phyloP scores from a whole-genome alignment of 345 rosid genomes.

The Aquilaria yunnanensis region DNA sequence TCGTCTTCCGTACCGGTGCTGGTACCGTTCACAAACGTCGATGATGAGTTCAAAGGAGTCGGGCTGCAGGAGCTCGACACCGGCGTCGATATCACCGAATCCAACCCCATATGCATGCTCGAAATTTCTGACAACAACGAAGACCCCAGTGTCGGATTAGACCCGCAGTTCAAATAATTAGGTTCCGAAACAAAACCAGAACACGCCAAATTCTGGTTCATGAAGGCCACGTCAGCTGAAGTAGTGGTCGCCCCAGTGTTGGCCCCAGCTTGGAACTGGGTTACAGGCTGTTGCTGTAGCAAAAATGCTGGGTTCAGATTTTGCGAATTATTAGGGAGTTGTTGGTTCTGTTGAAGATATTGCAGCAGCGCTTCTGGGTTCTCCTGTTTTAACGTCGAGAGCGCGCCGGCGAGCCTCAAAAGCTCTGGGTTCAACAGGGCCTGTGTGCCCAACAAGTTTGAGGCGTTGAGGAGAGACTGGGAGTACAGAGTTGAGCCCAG shows the following conservation, averaged over 20 bases:
- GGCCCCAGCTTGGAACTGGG: too few species aligned
- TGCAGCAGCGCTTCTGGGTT: conserved; percentile 32
- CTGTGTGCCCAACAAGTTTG: conserved; percentile 41
- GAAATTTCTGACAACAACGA: conserved; percentile 23
- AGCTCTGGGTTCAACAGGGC: conserved; percentile 30
- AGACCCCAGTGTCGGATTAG: conserved; percentile 4
- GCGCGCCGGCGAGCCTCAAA: conserved; percentile 31
- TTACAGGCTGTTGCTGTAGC: too few species aligned
- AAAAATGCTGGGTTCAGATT: conserved; percentile 13
- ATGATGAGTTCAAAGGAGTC: conserved; percentile 44
- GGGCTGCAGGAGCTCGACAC: conserved; percentile 45
- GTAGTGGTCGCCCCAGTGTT: too few species aligned
- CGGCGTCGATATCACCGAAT: conserved; percentile 56
- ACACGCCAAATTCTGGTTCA: conserved; percentile 12
- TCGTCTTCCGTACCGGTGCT: conserved; percentile 53
- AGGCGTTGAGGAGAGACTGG: conserved; percentile 33
- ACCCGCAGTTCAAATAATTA: conserved; percentile 8
- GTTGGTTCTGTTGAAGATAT: conserved; percentile 35
- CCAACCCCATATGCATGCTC: conserved; percentile 35
- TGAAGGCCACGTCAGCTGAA: too few species aligned
- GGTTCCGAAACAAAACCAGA: conserved; percentile 21
- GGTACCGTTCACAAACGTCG: conserved; percentile 40
- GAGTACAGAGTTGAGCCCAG: conserved; percentile 39
- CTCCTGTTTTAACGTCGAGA: conserved; percentile 42
- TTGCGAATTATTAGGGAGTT: conserved; percentile 14